Conservation (phyloP, 148 eudicot species). For the Rhododendron simsii region DNA sequence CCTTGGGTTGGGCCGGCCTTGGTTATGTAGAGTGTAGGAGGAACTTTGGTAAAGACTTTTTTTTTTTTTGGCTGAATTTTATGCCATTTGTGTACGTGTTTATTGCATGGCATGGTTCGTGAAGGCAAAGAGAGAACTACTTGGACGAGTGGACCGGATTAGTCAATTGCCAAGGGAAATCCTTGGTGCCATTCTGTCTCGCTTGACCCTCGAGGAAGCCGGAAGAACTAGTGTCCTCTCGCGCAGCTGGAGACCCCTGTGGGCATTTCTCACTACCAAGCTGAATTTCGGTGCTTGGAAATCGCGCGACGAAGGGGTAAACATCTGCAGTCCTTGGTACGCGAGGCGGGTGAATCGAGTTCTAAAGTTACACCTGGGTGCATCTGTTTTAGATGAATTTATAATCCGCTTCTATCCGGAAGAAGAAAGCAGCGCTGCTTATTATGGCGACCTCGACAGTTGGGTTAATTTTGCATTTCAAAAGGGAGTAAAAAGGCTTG, state of each 20-base stretch:
- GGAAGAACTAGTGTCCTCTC: neutral
- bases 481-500: neutral
- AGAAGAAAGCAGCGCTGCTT: neutral
- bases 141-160: no score
- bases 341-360: neutral
- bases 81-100: no score
- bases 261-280: neutral
- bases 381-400: neutral
- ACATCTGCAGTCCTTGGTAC: neutral
- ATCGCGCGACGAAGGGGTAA: neutral
- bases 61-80: no score
- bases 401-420: neutral
- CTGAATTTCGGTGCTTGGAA: neutral
- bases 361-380: neutral
- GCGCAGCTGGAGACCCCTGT: neutral
- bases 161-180: no score
- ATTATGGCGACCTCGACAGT: neutral
- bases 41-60: no score
- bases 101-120: no score
- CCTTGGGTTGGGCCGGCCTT: no score
- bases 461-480: neutral
- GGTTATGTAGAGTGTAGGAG: no score
- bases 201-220: neutral
- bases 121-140: no score
- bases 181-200: neutral